phyloP scores from a whole-genome alignment of 176 grass and related monocot species.

The Typha latifolia region DNA sequence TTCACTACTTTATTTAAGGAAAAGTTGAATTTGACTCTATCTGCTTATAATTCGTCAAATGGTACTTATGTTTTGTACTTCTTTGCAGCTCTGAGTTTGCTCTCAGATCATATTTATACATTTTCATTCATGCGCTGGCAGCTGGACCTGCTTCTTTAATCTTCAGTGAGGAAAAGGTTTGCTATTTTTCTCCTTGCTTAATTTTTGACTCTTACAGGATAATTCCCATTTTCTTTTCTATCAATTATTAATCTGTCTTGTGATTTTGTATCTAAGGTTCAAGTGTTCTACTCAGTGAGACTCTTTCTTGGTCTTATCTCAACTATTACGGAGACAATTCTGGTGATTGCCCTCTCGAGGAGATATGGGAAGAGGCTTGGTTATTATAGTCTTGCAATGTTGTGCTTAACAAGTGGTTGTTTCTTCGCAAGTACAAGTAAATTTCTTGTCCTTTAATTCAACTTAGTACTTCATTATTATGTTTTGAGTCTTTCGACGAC shows the following conservation, averaged over 20 bases:
- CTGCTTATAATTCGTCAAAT: background rate
- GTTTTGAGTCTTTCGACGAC: background rate
- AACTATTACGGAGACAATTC: constrained; percentile 68
- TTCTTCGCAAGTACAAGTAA: constrained; percentile 99
- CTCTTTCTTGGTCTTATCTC: constrained; percentile 97
- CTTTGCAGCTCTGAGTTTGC: constrained; percentile 82
- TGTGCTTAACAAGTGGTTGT: constrained; percentile 92
- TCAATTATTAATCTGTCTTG: constrained; percentile 16
- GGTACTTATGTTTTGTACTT: constrained; percentile 5
- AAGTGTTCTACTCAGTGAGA: constrained; percentile 86
- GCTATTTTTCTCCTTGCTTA: constrained; percentile 10
- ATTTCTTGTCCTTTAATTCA: constrained; percentile 22
- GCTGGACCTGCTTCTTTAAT: constrained; percentile 79
- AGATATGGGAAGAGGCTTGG: constrained; percentile 89
- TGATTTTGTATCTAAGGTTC: constrained; percentile 39
- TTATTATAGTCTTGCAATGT: constrained; percentile 86
- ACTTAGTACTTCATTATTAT: constrained; percentile 8
- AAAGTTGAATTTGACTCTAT: background rate
- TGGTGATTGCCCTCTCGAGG: constrained; percentile 88
- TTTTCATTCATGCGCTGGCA: constrained; percentile 77
- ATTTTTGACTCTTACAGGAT: constrained; percentile 7
- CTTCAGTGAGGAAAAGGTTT: constrained; percentile 82
- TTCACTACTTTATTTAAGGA: background rate
- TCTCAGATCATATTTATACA: constrained; percentile 88
- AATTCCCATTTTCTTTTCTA: constrained; percentile 13